Base-by-base conservation (phyloP, 164 flowering plant species). In the Buxus sempervirens region DNA sequence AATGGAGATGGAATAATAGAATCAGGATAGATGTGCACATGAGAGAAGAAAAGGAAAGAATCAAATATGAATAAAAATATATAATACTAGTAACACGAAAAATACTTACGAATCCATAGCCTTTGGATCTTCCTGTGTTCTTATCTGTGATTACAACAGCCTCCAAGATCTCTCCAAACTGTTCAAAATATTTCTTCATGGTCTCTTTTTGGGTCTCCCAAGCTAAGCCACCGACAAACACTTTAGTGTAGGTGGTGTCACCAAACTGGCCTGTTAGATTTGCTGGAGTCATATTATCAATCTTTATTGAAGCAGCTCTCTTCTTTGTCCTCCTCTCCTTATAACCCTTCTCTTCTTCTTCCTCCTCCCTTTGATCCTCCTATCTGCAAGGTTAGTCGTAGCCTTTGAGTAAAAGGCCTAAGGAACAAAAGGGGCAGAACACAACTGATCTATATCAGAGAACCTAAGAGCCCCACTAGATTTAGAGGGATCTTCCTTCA, bases 161-260 rank as follows among this genome's bases (percentile, higher is more conserved):
- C 74, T 93, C 97, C 78, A 93, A 78, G 77, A 93, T 93, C 70
- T 89, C 96, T 21, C 97, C 97, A 80, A 93, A 93, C 81, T 89
- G 97, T 59, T 93, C 93, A 73, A 93, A 91, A 71, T 93, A 93
- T 27, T 85, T 85, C 75, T 80, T 86, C 96, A 93, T 88, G 64
- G 96, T 87, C 41, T 91, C 94, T 69, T 81, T 93, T 64, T 90
- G 96, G n/a, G 98, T 93, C 71, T 93, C 97, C 97, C 97, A 93
- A 26, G 98, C 98, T 71, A 93, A 79, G 0, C 98, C 98, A 45
- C 98, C 98, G 28, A 91, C 98, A 76, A 93, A 93, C 71, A 93
- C 96, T 69, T 93, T 93, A 15, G 98, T 93, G 79, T 85, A 88
- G 0, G 98, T 93, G 27, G 98, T 93, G 59, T 93, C 98, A 27